Evolutionary conservation across 2,329 filamentous ascomycete genomes (phyloP).

Genomic region (Bipolaris zeicola): DNA sequence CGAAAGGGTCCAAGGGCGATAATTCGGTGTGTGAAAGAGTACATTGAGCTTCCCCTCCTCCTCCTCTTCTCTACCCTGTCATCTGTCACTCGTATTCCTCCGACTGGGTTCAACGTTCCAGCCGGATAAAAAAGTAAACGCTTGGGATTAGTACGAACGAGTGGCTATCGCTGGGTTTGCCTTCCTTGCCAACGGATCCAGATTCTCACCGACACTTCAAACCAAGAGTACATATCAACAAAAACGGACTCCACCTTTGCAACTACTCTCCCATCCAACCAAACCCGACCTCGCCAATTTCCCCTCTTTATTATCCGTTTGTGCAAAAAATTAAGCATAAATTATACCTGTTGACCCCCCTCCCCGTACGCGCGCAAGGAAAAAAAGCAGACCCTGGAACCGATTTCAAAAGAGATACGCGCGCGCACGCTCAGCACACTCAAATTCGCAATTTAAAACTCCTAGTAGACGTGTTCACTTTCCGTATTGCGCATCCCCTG

Average conservation of each 20-base stretch:
- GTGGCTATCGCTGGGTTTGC: neutral
- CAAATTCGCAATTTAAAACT: neutral
- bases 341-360: neutral
- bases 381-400: too few species aligned
- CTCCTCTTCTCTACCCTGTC: neutral
- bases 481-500: too few species aligned
- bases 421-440: too few species aligned
- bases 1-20: neutral
- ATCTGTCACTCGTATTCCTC: neutral
- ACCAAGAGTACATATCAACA: neutral
- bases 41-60: neutral
- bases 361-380: too few species aligned
- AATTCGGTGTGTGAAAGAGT: neutral
- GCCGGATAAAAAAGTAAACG: neutral
- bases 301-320: neutral
- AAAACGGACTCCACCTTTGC: neutral
- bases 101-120: neutral
- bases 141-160: neutral
- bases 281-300: neutral
- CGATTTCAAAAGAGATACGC: too few species aligned
- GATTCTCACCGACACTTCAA: slow-evolving; percentile 2
- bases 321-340: neutral
- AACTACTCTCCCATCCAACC: neutral
- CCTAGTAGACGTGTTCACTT: neutral
- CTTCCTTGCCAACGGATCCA: slow-evolving; percentile 3